Evolutionary conservation across 108 stramenopile species (phyloP), one percentile per base, ranked within the genome.

Genomic region (Licmophora abbreviata): DNA sequence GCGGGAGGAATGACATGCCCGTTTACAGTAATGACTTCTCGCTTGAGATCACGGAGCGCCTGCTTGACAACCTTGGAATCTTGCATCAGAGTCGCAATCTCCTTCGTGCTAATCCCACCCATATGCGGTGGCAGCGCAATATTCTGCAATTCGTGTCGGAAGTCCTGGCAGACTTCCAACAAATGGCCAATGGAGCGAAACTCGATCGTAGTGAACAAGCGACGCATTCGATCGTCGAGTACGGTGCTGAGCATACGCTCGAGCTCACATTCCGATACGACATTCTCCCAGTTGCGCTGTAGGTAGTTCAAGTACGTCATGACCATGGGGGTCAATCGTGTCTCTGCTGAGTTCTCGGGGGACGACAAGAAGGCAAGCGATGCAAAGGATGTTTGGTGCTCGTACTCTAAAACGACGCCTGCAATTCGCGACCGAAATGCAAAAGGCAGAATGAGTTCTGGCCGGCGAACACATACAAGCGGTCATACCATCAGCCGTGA

Each of bases 21-120:
- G 70, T 91, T 91, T 11, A 91, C 73, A 18, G 84, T 86, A 58
- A 91, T 85, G 6, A 76, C 66, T 54, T 91, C 88, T 31, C 88
- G 71, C 56, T 82, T 65, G 55, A 91, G 61, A 64, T 91, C 88
- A 15, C 74, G 59, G 32, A 91, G 44, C 7, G 88, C 88, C 61
- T 91, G 88, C 15, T 79, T 73, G 8, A 91, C 32, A 21, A 72
- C 66, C 15, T 58, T 47, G 15, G 58, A 29, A 54, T 81, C 73
- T 51, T 71, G 56, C 41, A 50, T 55, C 44, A 7, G 44, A 50
- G 12, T 51, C 34, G 20, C 48, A 51, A 46, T 48, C 14, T n/a
- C 54, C 48, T 53, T 64, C 45, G 38, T 45, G 45, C 51, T 56
- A n/a, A 36, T 33, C 4, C 51, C 51, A 29, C 68, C 61, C 10